Conservation (phyloP, 179 eudicot genomes). For the Patellifolia procumbens region DNA sequence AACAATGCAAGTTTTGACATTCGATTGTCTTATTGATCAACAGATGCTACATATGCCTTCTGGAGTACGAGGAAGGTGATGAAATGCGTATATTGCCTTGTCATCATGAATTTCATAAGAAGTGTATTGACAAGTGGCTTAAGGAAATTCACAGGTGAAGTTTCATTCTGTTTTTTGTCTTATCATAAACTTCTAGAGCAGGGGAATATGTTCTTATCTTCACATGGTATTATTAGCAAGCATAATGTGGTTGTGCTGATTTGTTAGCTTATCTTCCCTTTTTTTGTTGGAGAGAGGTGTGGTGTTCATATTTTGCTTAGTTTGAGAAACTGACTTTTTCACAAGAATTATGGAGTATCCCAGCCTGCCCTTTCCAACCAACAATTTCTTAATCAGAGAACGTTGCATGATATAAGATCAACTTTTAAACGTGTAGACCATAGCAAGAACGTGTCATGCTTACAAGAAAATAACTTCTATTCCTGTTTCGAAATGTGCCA, state of each 20-base stretch:
- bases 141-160: conserved; percentile 93
- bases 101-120: conserved; percentile 86
- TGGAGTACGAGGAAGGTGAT: conserved; percentile 97
- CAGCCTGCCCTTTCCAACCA: background rate
- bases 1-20: conserved; percentile 2
- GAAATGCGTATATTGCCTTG: conserved; percentile 75
- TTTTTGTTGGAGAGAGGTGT: too few relatives aligned
- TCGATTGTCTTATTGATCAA: conserved; percentile 23
- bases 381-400: background rate
- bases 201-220: background rate
- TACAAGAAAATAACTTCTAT: background rate
- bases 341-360: background rate
- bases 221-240: background rate
- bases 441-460: background rate
- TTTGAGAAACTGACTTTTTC: background rate
- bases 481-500: too few relatives aligned
- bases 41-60: conserved; percentile 97
- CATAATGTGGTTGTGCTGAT: too few relatives aligned
- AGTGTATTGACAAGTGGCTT: conserved; percentile 95
- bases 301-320: background rate
- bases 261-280: too few relatives aligned
- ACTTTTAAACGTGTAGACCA: background rate
- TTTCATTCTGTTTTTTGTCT: background rate
- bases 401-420: background rate
- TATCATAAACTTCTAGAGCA: background rate